These are phyloP conservation scores for Baorangia bicolor DNA, from an alignment of 768 basidiomycete species.

Conservation along the genomic window DNA sequence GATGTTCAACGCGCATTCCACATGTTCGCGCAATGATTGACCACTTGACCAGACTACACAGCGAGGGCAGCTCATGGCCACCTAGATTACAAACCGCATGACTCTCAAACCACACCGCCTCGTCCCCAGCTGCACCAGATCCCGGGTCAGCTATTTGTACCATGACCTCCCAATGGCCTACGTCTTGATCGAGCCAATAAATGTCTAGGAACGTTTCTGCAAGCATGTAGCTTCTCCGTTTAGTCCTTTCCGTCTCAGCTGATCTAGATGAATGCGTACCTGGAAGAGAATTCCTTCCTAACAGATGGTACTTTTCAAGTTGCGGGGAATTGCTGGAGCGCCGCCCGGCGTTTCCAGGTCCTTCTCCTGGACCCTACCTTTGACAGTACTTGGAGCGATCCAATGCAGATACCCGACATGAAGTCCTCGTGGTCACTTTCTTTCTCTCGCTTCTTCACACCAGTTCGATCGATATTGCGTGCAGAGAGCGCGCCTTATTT, in stretches of 20 bases:
- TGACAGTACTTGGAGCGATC: constrained; percentile 33
- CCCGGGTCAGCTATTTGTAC: constrained; percentile 4
- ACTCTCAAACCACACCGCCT: constrained; percentile 18
- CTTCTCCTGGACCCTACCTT: constrained; percentile 23
- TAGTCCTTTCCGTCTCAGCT: background rate
- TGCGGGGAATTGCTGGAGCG: constrained; percentile 16
- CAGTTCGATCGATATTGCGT: constrained; percentile 35
- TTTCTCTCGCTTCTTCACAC: constrained; percentile 33
- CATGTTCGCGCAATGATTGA: constrained; percentile 32
- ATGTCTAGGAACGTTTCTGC: constrained; percentile 1
- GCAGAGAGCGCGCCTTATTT: constrained; percentile 32
- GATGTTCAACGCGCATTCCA: constrained; percentile 33
- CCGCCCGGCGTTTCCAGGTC: constrained; percentile 22
- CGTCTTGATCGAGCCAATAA: background rate
- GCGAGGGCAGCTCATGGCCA: constrained; percentile 25
- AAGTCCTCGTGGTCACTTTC: constrained; percentile 33
- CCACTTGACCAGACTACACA: constrained; percentile 25
- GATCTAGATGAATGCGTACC: background rate
- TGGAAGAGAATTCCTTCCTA: background rate
- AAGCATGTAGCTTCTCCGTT: constrained; percentile 1
- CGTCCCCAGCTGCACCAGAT: constrained; percentile 12
- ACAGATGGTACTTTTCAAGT: constrained; percentile 9
- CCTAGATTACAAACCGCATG: constrained; percentile 23
- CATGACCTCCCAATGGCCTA: constrained; percentile 3
- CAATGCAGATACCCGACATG: constrained; percentile 38